Percentiles rank a stretch among this genome's conserved stretches.
These are phyloP conservation scores for Fusarium paranaense DNA, from an alignment of 2,329 filamentous ascomycete species.

Conservation along the genomic window DNA sequence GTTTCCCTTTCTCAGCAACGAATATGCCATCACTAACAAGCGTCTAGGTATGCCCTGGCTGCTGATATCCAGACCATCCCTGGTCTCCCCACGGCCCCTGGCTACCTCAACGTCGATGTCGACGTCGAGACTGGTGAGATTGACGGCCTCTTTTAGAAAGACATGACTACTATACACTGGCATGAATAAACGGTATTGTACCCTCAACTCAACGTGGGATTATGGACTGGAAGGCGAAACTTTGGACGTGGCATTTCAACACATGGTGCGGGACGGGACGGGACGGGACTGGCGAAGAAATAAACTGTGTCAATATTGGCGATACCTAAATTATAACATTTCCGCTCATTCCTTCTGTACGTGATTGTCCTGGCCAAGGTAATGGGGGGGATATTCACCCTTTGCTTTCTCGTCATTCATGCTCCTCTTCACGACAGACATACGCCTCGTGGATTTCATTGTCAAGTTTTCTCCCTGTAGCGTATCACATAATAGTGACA, in stretches of 20 bases:
- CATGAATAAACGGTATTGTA: constrained; percentile 11
- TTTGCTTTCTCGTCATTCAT: too few species aligned
- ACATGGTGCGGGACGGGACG: constrained; percentile 38
- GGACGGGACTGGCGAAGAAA: constrained; percentile 21
- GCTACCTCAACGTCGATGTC: constrained; percentile 93
- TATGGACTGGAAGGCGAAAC: constrained; percentile 39
- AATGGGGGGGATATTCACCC: neutral
- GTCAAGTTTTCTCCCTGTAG: neutral
- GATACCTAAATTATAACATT: constrained; percentile 23
- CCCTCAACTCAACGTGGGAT: constrained; percentile 47
- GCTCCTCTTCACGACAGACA: too few species aligned
- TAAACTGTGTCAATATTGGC: constrained; percentile 24
- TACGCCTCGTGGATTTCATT: too few species aligned
- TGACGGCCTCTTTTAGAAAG: constrained; percentile 83
- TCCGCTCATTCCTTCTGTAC: neutral
- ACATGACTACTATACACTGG: constrained; percentile 5
- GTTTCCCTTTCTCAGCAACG: constrained; percentile 47
- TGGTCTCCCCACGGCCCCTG: constrained; percentile 92
- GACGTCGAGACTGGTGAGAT: constrained; percentile 87
- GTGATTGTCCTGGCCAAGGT: neutral
- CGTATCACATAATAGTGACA: neutral
- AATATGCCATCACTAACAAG: constrained; percentile 49
- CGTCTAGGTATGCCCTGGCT: constrained; percentile 82
- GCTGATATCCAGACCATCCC: constrained; percentile 99
- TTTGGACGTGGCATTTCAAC: constrained; percentile 46